phyloP scores from a whole-genome alignment of 345 rosid genomes.

The Iberis pinnata region DNA sequence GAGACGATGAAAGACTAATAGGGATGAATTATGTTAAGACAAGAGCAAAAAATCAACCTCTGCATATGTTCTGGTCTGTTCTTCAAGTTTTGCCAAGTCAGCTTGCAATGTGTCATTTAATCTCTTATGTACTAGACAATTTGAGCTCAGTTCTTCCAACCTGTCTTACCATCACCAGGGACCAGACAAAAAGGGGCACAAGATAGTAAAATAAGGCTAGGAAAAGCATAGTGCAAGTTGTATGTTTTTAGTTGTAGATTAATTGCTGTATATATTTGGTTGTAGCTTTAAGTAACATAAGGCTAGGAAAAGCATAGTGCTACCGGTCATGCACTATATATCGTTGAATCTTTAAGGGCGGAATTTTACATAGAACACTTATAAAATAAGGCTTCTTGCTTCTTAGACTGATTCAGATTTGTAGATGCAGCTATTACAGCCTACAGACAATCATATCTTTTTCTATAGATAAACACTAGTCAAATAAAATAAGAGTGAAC shows the following conservation, averaged over 20 bases:
- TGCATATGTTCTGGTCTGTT: conserved; percentile 45
- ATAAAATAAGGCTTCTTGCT: neutral
- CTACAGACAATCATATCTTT: neutral
- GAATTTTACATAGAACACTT: neutral
- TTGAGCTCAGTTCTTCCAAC: conserved; percentile 59
- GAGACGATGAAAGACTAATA: too few relatives aligned
- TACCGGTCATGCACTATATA: too few relatives aligned
- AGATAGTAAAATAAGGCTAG: conserved; percentile 1
- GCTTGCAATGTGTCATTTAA: conserved; percentile 46
- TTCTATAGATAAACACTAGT: neutral
- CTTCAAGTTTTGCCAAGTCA: conserved; percentile 55
- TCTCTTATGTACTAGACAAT: conserved; percentile 53
- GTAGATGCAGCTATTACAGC: neutral
- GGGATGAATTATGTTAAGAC: neutral
- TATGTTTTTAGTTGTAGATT: neutral
- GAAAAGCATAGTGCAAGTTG: neutral
- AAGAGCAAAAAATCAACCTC: conserved; percentile 37
- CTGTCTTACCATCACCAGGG: conserved; percentile 35
- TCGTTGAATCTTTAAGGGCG: neutral
- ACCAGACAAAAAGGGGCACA: conserved; percentile 2
- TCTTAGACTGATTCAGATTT: conserved; percentile 1
- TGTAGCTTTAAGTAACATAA: neutral
- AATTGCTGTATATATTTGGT: neutral
- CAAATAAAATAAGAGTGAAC: neutral
- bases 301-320: neutral